phyloP scores from a whole-genome alignment of 805 yeast genomes.

The Pichia insulana region DNA sequence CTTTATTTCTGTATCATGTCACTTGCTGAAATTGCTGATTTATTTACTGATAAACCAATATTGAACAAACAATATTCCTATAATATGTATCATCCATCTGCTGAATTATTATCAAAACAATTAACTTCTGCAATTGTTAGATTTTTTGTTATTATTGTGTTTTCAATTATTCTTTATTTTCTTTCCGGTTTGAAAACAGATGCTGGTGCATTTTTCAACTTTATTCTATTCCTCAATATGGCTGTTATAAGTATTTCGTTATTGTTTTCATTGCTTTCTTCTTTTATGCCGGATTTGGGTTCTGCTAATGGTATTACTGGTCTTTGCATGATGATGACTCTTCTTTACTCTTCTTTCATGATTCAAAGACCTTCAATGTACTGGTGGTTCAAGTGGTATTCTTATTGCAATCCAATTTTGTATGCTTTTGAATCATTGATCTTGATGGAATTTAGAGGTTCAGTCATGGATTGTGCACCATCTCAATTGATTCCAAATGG shows the following conservation, averaged over 20 bases:
- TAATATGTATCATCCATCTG: conserved; percentile 55
- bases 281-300: conserved; percentile 38
- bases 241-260: conserved; percentile 37
- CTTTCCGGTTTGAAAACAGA: conserved; percentile 42
- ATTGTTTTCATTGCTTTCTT: conserved; percentile 45
- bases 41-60: conserved; percentile 53
- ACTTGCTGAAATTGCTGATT: conserved; percentile 52
- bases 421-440: conserved; percentile 47
- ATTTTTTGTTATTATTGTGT: conserved; percentile 39
- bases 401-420: conserved; percentile 38
- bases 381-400: conserved; percentile 55
- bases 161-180: conserved; percentile 41
- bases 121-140: conserved; percentile 54
- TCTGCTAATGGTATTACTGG: conserved; percentile 57
- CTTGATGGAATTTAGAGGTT: conserved; percentile 47
- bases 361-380: conserved; percentile 50
- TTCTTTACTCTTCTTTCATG: conserved; percentile 55
- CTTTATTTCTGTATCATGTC: conserved; percentile 56
- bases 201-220: conserved; percentile 48
- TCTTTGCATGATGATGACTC: conserved; percentile 38
- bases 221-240: not conserved
- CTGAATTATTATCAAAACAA: conserved; percentile 54
- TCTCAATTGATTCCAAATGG: conserved; percentile 35
- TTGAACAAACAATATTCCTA: conserved; percentile 56
- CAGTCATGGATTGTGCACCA: conserved; percentile 41